phyloP scores from a whole-genome alignment of 1,139 yeast species.

The Hansenula lynferdii region DNA sequence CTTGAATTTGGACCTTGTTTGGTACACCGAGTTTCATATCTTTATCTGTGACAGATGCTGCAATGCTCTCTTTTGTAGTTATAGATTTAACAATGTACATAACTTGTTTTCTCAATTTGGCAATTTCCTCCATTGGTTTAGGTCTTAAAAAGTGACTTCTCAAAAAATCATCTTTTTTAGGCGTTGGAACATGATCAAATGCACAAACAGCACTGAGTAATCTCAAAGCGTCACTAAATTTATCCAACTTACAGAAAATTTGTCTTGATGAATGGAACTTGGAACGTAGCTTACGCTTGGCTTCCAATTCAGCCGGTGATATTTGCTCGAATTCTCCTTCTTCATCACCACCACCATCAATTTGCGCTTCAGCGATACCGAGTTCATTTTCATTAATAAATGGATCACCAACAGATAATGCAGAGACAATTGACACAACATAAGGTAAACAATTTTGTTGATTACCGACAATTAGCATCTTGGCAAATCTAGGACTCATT shows the following conservation, averaged over 20 bases:
- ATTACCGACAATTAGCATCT: conserved; percentile 83
- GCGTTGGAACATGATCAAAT: conserved; percentile 63
- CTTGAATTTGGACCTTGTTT: conserved; percentile 59
- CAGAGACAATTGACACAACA: conserved; percentile 86
- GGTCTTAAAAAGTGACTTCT: conserved; percentile 55
- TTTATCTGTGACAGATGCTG: conserved; percentile 41
- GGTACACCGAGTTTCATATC: conserved; percentile 68
- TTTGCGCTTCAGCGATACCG: conserved; percentile 37
- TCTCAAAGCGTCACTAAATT: conserved; percentile 68
- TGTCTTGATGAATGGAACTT: conserved; percentile 54
- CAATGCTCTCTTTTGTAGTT: conserved; percentile 54
- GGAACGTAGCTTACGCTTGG: conserved; percentile 39
- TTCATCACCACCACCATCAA: conserved; percentile 25
- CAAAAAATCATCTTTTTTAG: conserved; percentile 44
- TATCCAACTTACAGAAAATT: conserved; percentile 63
- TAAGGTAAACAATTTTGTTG: conserved; percentile 84
- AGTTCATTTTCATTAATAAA: conserved; percentile 71
- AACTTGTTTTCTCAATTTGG: conserved; percentile 75
- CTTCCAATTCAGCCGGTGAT: conserved; percentile 32
- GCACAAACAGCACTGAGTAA: conserved; percentile 87
- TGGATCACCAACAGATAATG: conserved; percentile 92
- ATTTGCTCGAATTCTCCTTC: too few species aligned
- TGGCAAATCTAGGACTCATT: conserved; percentile 87
- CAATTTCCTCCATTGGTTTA: conserved; percentile 79
- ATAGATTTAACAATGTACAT: conserved; percentile 66